Percentiles rank a stretch among this genome's conserved stretches.
phyloP scores from a whole-genome alignment of 257 asterid species.

The Henckelia pumila region DNA sequence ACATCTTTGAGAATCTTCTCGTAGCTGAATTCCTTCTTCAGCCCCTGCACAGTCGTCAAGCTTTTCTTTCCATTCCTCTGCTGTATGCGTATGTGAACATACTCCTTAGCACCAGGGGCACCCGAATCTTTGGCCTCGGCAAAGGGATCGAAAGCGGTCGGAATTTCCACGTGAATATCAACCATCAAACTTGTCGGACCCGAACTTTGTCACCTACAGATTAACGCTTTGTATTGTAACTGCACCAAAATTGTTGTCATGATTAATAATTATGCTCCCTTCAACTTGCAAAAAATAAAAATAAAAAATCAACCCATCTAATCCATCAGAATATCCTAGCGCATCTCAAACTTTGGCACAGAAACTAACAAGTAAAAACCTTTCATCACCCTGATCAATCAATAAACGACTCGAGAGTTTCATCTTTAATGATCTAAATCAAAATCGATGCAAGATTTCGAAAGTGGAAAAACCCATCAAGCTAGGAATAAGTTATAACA shows the following conservation, averaged over 20 bases:
- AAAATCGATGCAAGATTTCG: not conserved
- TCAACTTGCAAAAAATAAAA: no score
- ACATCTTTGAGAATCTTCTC: slow-evolving; percentile 70
- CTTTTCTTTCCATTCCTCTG: slow-evolving; percentile 88
- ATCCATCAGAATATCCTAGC: not conserved
- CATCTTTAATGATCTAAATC: not conserved
- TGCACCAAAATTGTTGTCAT: slow-evolving; percentile 10
- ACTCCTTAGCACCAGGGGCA: slow-evolving; percentile 61
- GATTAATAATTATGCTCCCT: not conserved
- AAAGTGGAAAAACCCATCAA: no score
- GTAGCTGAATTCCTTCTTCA: slow-evolving; percentile 70
- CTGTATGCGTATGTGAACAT: slow-evolving; percentile 85
- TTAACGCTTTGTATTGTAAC: not conserved
- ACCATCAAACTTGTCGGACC: slow-evolving; percentile 54
- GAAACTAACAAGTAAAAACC: no score
- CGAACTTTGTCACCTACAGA: slow-evolving; percentile 9
- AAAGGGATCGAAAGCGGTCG: slow-evolving; percentile 72
- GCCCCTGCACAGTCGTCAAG: slow-evolving; percentile 72
- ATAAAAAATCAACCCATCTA: not conserved
- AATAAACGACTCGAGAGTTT: no score
- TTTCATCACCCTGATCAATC: not conserved
- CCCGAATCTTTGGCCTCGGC: slow-evolving; percentile 69
- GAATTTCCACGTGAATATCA: slow-evolving; percentile 58
- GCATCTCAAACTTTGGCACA: no score
- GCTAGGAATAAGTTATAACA: not conserved